Base-by-base conservation (phyloP, 495 filamentous ascomycete genomes). In the Pseudevernia furfuracea region DNA sequence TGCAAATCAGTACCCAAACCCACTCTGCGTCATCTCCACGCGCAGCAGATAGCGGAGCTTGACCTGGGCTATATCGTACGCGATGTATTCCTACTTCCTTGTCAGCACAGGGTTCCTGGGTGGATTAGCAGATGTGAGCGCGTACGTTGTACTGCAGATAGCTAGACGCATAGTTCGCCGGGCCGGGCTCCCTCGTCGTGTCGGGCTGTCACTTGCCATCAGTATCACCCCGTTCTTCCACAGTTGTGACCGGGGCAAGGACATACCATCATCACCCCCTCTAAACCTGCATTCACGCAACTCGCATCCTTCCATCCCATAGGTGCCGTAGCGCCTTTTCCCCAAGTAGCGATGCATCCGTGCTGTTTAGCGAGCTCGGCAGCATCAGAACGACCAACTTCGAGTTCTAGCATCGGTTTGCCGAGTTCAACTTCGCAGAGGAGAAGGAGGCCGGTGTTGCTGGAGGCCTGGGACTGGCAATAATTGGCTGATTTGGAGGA, bases 401-500 rank as follows among this genome's bases (percentile, higher is more conserved):
- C 44, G 8, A 70, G 62, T 62, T 79, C 73, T 39, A 82, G 81
- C 77, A 88, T 83, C 1, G 86, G 86, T 36, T 83, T 71, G n/a
- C 88, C 87, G 12, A 90, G 79, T 72, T 89, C 86, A 7, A 83
- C 87, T 68, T 90, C 87, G 72, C 86, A 88, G 21, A 90, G 81
- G n/a, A 96, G 79, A 23, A 89, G 73, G 2, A 87, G 75, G 9
- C 83, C 87, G 75, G 81, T 85, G n/a, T 78, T 75, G n/a, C 79
- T 83, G 58, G 79, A 80, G 63, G 81, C 80, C 5, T 73, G 73
- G 6, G 81, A 69, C 6, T 73, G 81, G 72, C 89, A 93, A 76
- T 95, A 96, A 66, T 84, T 83, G 34, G 90, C 89, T 6, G 87
- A 90, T 74, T 92, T 89, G 72, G 75, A 82, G 66, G 83, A 87